Percentiles rank a stretch among this genome's conserved stretches.
Conservation (phyloP, 805 yeast genomes). For the Candida chauliodis region DNA sequence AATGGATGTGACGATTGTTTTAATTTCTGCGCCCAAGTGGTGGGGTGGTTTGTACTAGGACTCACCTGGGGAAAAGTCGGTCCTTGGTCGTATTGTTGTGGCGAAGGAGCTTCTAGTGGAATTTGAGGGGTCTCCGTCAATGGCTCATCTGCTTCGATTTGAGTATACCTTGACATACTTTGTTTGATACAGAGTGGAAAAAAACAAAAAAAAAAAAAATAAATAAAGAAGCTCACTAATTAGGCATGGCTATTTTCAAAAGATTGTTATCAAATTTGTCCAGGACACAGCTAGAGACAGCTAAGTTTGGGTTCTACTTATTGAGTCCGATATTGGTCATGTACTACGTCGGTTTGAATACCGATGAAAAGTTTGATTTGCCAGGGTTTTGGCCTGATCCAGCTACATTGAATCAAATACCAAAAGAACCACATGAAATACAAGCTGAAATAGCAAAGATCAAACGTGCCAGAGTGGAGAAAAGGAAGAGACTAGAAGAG, state of each 20-base stretch:
- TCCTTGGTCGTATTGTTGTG: constrained; percentile 3
- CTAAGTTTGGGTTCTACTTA: constrained; percentile 74
- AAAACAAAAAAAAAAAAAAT: not conserved
- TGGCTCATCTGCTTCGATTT: constrained; percentile 20
- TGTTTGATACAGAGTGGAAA: not conserved
- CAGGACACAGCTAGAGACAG: constrained; percentile 43
- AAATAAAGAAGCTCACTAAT: not conserved
- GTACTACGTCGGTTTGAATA: constrained; percentile 89
- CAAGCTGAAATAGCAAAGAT: constrained; percentile 88
- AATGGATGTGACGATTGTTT: constrained; percentile 78
- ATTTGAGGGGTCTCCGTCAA: constrained; percentile 3
- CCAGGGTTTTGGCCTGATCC: constrained; percentile 99
- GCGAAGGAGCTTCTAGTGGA: constrained; percentile 8
- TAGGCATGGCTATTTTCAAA: constrained; percentile 16
- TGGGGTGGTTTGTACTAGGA: constrained; percentile 6
- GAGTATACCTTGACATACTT: constrained; percentile 19
- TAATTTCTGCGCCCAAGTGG: constrained; percentile 27
- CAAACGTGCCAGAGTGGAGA: constrained; percentile 69
- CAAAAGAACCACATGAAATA: constrained; percentile 89
- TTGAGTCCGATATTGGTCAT: constrained; percentile 85
- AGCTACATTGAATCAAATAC: constrained; percentile 81
- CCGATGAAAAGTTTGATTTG: constrained; percentile 82
- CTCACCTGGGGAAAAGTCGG: constrained; percentile 5
- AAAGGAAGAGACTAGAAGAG: constrained; percentile 69
- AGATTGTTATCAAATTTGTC: constrained; percentile 35